Percentiles rank a stretch among this genome's conserved stretches.
Conservation (phyloP, 2,329 filamentous ascomycete species). For the Bipolaris oryzae region DNA sequence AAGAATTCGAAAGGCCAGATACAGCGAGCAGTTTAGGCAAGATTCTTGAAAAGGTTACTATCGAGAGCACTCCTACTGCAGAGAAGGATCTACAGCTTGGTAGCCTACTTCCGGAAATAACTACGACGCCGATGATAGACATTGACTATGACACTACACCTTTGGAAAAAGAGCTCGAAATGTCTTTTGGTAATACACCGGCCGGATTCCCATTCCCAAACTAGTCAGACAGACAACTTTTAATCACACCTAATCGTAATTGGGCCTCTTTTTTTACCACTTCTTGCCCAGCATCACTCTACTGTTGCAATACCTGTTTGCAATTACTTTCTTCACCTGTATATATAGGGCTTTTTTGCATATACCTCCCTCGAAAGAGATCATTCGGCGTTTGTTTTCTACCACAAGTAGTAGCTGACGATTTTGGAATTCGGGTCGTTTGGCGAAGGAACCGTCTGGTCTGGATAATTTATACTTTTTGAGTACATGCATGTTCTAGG, state of each 20-base stretch:
- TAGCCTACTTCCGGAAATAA: not conserved
- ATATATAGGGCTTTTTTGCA: slow-evolving; percentile 13
- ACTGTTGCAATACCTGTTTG: not conserved
- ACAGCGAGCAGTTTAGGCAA: slow-evolving; percentile 50
- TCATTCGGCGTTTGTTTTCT: slow-evolving; percentile 3
- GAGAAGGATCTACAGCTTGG: slow-evolving; percentile 48
- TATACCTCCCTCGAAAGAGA: slow-evolving; percentile 1
- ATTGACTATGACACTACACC: slow-evolving; percentile 25
- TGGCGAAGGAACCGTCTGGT: not conserved
- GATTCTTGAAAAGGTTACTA: slow-evolving; percentile 53
- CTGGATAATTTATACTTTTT: not conserved
- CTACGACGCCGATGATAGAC: slow-evolving; percentile 12
- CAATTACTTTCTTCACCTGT: not conserved
- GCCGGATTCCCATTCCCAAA: slow-evolving; percentile 17
- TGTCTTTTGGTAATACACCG: slow-evolving; percentile 30
- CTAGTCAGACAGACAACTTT: not conserved
- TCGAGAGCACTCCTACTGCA: slow-evolving; percentile 53
- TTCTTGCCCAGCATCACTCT: not conserved
- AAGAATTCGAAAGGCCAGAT: slow-evolving; percentile 53
- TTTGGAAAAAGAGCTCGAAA: slow-evolving; percentile 41
- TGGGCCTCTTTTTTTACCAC: not conserved
- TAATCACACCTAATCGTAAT: not conserved
- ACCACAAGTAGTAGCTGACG: slow-evolving; percentile 1
- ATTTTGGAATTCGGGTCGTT: not conserved
- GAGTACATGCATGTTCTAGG: not conserved